Evolutionary conservation across 345 rosid species (phyloP).

Genomic region (Eucalyptus sp.): DNA sequence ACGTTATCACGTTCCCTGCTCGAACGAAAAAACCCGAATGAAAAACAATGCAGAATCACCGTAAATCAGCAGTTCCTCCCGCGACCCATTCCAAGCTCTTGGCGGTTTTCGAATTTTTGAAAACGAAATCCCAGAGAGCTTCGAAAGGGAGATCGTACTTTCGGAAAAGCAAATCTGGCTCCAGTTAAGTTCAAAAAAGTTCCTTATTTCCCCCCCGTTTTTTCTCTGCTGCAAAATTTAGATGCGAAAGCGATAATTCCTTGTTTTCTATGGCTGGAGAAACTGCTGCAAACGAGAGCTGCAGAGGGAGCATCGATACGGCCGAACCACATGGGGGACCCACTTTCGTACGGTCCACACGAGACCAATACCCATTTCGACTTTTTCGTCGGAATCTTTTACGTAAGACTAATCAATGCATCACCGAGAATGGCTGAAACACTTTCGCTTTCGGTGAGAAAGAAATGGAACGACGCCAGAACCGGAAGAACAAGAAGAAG

Average conservation of each 20-base stretch:
- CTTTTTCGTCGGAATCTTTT: not conserved
- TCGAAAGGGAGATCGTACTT: not conserved
- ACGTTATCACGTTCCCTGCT: not conserved
- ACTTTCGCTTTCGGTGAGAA: not conserved
- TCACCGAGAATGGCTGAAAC: not conserved
- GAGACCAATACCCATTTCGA: not conserved
- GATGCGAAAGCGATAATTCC: not conserved
- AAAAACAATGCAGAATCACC: not conserved
- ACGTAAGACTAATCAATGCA: not conserved
- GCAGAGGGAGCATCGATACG: not conserved
- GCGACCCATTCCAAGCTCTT: not conserved
- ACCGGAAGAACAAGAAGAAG: too few species aligned
- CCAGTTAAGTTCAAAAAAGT: not conserved
- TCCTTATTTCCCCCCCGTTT: not conserved
- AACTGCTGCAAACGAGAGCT: not conserved
- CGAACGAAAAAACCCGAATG: not conserved
- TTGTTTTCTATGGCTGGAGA: not conserved
- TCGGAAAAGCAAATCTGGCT: not conserved
- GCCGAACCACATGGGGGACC: not conserved
- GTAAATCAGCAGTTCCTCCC: not conserved
- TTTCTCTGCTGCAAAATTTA: not conserved
- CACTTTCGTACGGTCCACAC: not conserved
- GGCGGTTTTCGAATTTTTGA: not conserved
- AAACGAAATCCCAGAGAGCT: not conserved
- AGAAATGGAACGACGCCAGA: not conserved